Evolutionary conservation across 2,329 filamentous ascomycete genomes (phyloP).

Genomic region (Pseudopyrenochaeta lycopersici): DNA sequence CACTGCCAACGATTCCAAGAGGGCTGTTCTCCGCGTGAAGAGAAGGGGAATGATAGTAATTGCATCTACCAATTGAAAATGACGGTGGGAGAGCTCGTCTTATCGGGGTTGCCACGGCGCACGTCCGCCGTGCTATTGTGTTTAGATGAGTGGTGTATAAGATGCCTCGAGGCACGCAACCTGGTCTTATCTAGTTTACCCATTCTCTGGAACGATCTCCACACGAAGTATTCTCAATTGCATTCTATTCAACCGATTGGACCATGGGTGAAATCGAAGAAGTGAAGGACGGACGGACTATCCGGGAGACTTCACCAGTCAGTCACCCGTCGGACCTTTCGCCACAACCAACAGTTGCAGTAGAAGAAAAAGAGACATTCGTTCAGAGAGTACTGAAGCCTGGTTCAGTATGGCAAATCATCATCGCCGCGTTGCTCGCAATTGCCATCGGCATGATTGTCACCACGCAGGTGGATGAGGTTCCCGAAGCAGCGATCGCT

Average conservation of each 20-base stretch:
- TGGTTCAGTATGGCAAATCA: constrained; percentile 61
- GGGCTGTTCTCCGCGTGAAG: constrained; percentile 5
- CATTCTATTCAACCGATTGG: not conserved
- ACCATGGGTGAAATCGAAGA: constrained; percentile 30
- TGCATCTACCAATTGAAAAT: constrained; percentile 8
- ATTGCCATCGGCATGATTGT: constrained; percentile 61
- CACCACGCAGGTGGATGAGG: constrained; percentile 52
- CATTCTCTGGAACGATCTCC: not conserved
- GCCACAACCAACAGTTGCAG: constrained; percentile 19
- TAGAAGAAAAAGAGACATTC: constrained; percentile 34
- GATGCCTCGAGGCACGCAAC: constrained; percentile 12
- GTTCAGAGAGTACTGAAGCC: constrained; percentile 53
- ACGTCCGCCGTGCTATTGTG: constrained; percentile 6
- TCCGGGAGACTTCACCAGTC: constrained; percentile 17
- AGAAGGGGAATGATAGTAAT: not conserved
- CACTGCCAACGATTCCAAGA: constrained; percentile 29
- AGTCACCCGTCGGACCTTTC: constrained; percentile 15
- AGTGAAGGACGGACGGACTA: constrained; percentile 18
- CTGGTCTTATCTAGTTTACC: not conserved
- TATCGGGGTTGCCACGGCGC: constrained; percentile 27
- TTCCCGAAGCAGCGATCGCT: constrained; percentile 54
- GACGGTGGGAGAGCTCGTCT: constrained; percentile 20
- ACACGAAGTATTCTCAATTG: not conserved
- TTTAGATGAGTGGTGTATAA: constrained; percentile 21
- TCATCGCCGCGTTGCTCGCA: constrained; percentile 59